Evolutionary conservation across 768 basidiomycete species (phyloP), one percentile per base, ranked within the genome.

Genomic region (Lactifluus echinatus): DNA sequence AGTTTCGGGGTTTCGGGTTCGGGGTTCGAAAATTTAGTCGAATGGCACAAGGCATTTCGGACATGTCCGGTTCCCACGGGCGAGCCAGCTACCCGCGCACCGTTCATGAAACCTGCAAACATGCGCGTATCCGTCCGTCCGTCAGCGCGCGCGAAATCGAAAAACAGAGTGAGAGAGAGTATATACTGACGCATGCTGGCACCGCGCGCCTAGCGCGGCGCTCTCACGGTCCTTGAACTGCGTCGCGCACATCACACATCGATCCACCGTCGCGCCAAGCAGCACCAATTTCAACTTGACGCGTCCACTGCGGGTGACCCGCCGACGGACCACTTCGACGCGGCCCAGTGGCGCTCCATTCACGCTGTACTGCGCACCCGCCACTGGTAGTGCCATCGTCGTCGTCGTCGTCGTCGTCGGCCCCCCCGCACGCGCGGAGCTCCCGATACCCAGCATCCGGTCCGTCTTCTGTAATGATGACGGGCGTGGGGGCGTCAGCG

Each of bases 171-270:
- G 1, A 24, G 8, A 21, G 26, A 14, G 10, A 2, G 15, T n/a
- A n/a, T n/a, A n/a, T n/a, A 56, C 63, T 55, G 39, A 63, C 63
- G 60, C 60, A 48, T 63, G 63, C 24, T 50, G 52, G 50, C 63
- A 63, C 24, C 46, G 46, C 31, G 53, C 36, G 0, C 60, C 63
- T 15, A 62, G 12, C 40, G 45, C 56, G 2, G 49, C 63, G 29
- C 33, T 58, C 34, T 63, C 61, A 26, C 34, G 23, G 23, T 63
- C 60, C 10, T 51, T 44, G 37, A 63, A 63, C 53, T 63, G 63
- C 34, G 28, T 57, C 56, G 28, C 37, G 40, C 63, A 63, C 3
- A 62, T 49, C 42, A 34, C 52, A 26, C 62, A 63, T 17, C 62
- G 55, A 42, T 63, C 62, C 37, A 63, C 62, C 4, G 56, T 50